Conservation (phyloP, 2,329 filamentous ascomycete species). For the Calycina herbarum region DNA sequence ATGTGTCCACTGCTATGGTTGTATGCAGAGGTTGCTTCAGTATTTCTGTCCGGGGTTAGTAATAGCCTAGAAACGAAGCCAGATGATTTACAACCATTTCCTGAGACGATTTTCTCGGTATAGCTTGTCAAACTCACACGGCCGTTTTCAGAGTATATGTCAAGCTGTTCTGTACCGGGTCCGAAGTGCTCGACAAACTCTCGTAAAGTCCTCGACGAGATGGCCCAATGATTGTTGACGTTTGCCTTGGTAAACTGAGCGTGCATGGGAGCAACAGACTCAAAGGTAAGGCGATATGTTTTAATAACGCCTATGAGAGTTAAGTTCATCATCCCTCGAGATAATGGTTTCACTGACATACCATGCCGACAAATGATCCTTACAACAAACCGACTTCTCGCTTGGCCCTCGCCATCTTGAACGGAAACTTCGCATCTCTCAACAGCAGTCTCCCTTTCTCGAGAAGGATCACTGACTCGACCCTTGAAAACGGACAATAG, state of each 20-base stretch:
- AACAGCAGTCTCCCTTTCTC: constrained; percentile 68
- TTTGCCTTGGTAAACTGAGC: constrained; percentile 70
- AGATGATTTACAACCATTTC: constrained; percentile 51
- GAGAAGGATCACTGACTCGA: constrained; percentile 59
- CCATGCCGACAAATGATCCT: constrained; percentile 72
- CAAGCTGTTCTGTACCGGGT: constrained; percentile 76
- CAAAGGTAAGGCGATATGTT: constrained; percentile 74
- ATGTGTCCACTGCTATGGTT: constrained; percentile 72
- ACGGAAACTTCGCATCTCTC: constrained; percentile 74
- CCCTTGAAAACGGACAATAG: constrained; percentile 74
- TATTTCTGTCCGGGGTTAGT: constrained; percentile 53
- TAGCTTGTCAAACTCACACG: constrained; percentile 77
- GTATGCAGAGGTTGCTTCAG: constrained; percentile 80
- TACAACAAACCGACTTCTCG: constrained; percentile 71
- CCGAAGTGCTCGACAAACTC: constrained; percentile 81
- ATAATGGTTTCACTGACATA: no score
- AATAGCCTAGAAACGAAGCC: background rate
- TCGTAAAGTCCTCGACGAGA: constrained; percentile 68
- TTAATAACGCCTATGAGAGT: constrained; percentile 58
- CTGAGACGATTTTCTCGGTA: constrained; percentile 74
- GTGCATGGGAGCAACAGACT: constrained; percentile 71
- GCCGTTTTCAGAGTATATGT: constrained; percentile 71
- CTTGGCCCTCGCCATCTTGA: constrained; percentile 66
- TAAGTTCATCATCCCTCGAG: no score
- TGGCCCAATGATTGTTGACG: constrained; percentile 70